Evolutionary conservation across 163 green algal species (phyloP).

Genomic region (Picocystis sp.): DNA sequence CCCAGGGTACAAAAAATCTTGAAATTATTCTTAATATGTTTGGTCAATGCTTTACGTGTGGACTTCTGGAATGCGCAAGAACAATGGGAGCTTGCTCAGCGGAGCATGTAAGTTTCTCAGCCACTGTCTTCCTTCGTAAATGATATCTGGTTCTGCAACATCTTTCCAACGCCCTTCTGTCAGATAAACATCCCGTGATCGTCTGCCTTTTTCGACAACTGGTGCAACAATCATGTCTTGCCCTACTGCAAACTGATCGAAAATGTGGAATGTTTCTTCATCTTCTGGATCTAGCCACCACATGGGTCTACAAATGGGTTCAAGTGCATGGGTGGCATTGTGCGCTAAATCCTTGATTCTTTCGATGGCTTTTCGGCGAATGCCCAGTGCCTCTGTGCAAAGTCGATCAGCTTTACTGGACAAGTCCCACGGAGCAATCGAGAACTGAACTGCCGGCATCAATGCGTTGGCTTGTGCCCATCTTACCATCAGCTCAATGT

Average conservation of each 20-base stretch:
- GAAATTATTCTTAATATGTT: no score
- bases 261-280: constrained; percentile 26
- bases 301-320: constrained; percentile 37
- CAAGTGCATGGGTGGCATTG: constrained; percentile 24
- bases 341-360: constrained; percentile 22
- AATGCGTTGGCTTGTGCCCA: constrained; percentile 42
- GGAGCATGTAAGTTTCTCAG: constrained; percentile 14
- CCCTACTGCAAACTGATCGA: constrained; percentile 40
- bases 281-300: constrained; percentile 49
- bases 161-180: constrained; percentile 24
- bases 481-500: constrained; percentile 37
- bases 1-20: no score
- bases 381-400: constrained; percentile 20
- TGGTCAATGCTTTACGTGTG: no score
- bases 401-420: constrained; percentile 22
- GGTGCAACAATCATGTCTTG: constrained; percentile 45
- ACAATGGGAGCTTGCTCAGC: constrained; percentile 20
- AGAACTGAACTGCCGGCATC: constrained; percentile 47
- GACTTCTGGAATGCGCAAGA: constrained; percentile 5
- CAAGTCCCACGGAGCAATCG: constrained; percentile 39
- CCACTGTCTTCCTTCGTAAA: constrained; percentile 19
- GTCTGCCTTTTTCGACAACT: constrained; percentile 29
- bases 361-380: constrained; percentile 17
- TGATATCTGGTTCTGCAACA: constrained; percentile 1
- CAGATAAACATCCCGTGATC: constrained; percentile 34